Evolutionary conservation across 2,329 filamentous ascomycete genomes (phyloP).

Genomic region (Ophiostoma sp.): DNA sequence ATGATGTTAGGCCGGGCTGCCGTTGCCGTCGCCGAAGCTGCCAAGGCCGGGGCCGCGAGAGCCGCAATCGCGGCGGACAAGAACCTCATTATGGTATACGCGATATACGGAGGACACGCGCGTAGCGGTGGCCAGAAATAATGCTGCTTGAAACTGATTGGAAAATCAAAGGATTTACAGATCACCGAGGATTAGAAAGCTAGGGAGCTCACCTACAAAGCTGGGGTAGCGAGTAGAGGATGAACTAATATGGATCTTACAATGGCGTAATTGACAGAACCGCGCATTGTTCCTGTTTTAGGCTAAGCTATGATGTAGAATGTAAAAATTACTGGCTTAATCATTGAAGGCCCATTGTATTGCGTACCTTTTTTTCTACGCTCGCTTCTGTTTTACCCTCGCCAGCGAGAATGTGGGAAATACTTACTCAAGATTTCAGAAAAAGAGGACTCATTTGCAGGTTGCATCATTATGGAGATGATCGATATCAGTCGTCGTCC

Average conservation of each 20-base stretch:
- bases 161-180: background rate
- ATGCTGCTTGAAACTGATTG: background rate
- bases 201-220: background rate
- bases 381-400: background rate
- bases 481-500: background rate
- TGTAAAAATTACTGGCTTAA: background rate
- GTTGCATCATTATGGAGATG: background rate
- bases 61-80: background rate
- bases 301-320: background rate
- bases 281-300: background rate
- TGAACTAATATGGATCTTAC: background rate
- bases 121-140: background rate
- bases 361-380: background rate
- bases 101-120: background rate
- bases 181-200: background rate
- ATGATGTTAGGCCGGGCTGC: conserved; percentile 25
- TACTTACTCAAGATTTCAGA: background rate
- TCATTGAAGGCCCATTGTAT: background rate
- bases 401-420: background rate
- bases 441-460: background rate
- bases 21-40: background rate
- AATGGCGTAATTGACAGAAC: background rate
- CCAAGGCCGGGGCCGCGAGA: background rate
- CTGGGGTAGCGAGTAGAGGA: background rate
- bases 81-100: background rate